phyloP scores from a whole-genome alignment of 139 green algal species.

The Edaphochlamys debaryana region DNA sequence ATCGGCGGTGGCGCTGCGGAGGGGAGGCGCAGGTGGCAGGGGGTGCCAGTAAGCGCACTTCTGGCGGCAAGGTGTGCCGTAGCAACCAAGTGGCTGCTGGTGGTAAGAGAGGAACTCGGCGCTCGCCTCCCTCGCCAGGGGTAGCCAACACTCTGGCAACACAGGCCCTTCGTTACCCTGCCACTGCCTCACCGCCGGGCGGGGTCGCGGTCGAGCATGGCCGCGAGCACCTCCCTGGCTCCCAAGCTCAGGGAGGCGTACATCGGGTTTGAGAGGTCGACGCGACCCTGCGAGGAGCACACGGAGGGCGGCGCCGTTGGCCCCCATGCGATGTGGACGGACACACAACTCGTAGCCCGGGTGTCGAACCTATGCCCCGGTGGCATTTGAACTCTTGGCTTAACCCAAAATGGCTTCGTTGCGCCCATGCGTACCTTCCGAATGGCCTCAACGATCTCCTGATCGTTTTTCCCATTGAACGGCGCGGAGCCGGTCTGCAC shows the following conservation, averaged over 20 bases:
- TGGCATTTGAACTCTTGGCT: no score
- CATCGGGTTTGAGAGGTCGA: no score
- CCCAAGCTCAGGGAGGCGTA: conserved; percentile 6
- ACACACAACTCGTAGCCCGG: no score
- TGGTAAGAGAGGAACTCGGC: not conserved
- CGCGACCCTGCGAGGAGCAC: no score
- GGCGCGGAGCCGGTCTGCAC: conserved; percentile 29
- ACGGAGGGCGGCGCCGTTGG: no score
- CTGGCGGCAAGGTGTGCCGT: no score
- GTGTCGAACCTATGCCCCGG: no score
- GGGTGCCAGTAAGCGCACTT: not conserved
- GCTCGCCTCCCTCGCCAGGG: not conserved
- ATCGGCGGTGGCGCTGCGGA: conserved; percentile 65
- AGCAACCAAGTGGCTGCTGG: not conserved
- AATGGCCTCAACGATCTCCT: conserved; percentile 10
- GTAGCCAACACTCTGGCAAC: no score
- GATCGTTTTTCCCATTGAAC: conserved; percentile 17
- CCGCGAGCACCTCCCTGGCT: conserved; percentile 8
- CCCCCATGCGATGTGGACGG: no score
- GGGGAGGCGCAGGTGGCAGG: not conserved
- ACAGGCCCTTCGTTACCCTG: no score
- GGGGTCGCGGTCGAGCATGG: conserved; percentile 46
- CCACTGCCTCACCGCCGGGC: conserved; percentile 54
- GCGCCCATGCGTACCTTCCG: not conserved
- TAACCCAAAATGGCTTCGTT: no score